Percentiles rank a stretch among this genome's conserved stretches.
phyloP scores from a whole-genome alignment of 2,329 filamentous ascomycete species.

The Diaporthe destruens region DNA sequence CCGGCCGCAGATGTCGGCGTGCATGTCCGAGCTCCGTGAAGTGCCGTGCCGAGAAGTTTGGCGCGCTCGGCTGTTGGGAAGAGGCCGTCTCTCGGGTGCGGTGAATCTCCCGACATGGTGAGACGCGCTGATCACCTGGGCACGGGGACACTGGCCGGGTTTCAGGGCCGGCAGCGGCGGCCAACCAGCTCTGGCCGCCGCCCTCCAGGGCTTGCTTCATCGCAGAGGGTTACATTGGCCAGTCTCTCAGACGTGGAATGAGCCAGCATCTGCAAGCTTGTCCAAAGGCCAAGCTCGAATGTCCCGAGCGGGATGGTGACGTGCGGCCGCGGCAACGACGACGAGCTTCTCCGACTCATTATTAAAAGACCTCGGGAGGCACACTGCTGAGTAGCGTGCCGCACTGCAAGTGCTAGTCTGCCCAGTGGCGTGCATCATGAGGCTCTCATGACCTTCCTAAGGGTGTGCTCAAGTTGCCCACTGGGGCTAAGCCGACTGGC shows the following conservation, averaged over 20 bases:
- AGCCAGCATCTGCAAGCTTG: not conserved
- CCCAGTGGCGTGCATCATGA: slow-evolving; percentile 15
- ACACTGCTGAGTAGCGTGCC: slow-evolving; percentile 19
- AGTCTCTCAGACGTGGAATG: not conserved
- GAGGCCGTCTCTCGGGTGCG: not conserved
- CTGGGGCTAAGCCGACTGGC: not conserved
- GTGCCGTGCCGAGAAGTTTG: slow-evolving; percentile 2
- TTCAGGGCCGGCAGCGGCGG: slow-evolving; percentile 20
- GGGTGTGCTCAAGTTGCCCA: slow-evolving; percentile 7
- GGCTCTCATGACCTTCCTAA: slow-evolving; percentile 25
- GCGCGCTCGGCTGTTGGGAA: slow-evolving; percentile 6
- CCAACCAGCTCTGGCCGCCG: not conserved
- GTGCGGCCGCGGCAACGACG: not conserved
- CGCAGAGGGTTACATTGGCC: slow-evolving; percentile 13
- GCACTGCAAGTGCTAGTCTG: slow-evolving; percentile 7
- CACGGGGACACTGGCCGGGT: slow-evolving; percentile 17
- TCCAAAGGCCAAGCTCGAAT: not conserved
- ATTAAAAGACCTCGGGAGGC: too few relatives aligned
- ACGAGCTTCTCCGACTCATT: not conserved
- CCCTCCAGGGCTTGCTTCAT: not conserved
- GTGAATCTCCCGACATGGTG: slow-evolving; percentile 22
- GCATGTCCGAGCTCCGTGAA: not conserved
- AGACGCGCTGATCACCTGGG: slow-evolving; percentile 3
- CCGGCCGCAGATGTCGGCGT: not conserved
- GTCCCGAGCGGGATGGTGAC: too few relatives aligned